Conservation (phyloP, 2,329 filamentous ascomycete species). For the Paecilomyces dactylethromorphus region DNA sequence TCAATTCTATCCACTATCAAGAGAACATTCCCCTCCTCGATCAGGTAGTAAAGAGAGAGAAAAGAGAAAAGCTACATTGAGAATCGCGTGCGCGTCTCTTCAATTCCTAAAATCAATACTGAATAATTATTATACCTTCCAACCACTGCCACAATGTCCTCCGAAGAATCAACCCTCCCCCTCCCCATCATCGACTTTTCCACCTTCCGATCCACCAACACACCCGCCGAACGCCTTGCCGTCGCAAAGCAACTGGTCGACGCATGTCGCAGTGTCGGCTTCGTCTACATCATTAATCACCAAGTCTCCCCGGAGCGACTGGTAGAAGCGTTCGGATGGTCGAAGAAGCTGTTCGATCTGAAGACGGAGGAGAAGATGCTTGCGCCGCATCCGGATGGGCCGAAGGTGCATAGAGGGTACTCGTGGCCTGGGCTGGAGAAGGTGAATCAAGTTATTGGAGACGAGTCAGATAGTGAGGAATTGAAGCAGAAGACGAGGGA, state of each 20-base stretch:
- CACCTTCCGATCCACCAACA: conserved; percentile 16
- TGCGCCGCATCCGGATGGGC: conserved; percentile 39
- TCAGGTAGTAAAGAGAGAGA: neutral
- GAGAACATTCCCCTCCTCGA: too few relatives aligned
- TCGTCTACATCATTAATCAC: conserved; percentile 39
- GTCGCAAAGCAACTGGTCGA: conserved; percentile 25
- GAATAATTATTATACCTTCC: neutral
- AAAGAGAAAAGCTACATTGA: neutral
- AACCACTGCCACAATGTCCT: neutral
- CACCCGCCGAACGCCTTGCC: conserved; percentile 14
- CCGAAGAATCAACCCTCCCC: neutral
- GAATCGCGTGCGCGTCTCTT: neutral
- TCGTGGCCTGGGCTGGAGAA: conserved; percentile 46
- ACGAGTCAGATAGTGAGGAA: conserved; percentile 30
- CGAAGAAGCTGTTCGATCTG: conserved; percentile 34
- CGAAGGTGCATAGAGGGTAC: conserved; percentile 43
- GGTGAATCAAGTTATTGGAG: conserved; percentile 36
- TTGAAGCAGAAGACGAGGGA: conserved; percentile 32
- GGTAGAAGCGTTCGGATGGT: conserved; percentile 32
- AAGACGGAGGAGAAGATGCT: conserved; percentile 36
- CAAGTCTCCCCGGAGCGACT: conserved; percentile 27
- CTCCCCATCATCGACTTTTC: conserved; percentile 27
- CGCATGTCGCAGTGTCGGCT: conserved; percentile 31
- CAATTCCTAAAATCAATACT: neutral
- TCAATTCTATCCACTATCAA: too few relatives aligned